Percentiles rank a stretch among this genome's conserved stretches.
These are phyloP conservation scores for Epichloe uncinata DNA, from an alignment of 2,329 filamentous ascomycete genomes.

Conservation along the genomic window DNA sequence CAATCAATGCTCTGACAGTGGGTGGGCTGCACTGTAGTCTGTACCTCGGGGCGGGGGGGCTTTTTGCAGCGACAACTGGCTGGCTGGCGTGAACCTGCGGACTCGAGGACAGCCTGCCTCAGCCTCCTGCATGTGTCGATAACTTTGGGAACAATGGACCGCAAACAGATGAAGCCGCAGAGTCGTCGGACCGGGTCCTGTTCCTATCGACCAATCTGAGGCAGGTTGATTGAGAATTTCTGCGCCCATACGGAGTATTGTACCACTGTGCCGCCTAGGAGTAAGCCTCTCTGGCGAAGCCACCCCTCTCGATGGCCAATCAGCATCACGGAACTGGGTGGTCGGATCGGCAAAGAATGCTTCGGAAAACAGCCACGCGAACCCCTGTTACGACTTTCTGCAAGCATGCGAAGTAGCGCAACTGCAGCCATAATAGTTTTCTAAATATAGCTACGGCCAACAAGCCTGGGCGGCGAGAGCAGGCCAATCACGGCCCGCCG, in stretches of 20 bases:
- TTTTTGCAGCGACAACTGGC: background rate
- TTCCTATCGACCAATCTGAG: no score
- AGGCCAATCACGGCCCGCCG: constrained; percentile 15
- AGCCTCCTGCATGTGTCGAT: background rate
- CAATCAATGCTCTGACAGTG: background rate
- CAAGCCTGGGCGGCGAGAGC: constrained; percentile 17
- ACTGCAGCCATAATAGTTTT: constrained; percentile 5
- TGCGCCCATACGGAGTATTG: no score
- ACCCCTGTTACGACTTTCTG: constrained; percentile 4
- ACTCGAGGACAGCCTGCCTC: background rate
- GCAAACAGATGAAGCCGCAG: no score
- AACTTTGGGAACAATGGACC: constrained; percentile 1
- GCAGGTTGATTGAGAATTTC: no score
- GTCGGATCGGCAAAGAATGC: constrained; percentile 1
- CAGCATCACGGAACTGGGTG: background rate
- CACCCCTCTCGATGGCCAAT: background rate
- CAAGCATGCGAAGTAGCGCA: background rate
- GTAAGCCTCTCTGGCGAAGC: no score
- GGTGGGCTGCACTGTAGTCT: background rate
- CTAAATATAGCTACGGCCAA: constrained; percentile 22
- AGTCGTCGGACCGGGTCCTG: background rate
- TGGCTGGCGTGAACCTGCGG: background rate
- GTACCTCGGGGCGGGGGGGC: background rate
- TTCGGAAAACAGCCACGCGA: constrained; percentile 5
- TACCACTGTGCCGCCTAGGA: no score